Base-by-base conservation (phyloP, 2,329 filamentous ascomycete species). In the Domatiomyces globalis region DNA sequence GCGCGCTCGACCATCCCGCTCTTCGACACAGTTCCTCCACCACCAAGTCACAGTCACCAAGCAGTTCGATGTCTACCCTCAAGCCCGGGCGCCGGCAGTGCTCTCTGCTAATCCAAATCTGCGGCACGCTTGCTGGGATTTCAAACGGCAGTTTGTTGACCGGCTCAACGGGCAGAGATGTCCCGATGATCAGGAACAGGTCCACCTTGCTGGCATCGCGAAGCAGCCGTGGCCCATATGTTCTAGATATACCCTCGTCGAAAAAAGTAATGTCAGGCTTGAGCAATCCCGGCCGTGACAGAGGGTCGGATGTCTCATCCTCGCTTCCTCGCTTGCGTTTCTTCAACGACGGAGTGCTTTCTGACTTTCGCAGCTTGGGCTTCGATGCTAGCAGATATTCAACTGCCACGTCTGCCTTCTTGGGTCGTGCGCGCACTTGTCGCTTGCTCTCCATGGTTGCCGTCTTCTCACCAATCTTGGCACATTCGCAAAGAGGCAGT, bases 191-290 rank as follows among this genome's bases (percentile, higher is more conserved):
- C 58, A 98, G 83, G 59, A 96, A 85, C 15, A 98, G 76, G 65
- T 98, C 92, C 1, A 85, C 86, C 52, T 78, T 74, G 57, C 87
- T 79, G 45, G 45, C 45, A 67, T 98, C 92, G 60, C 87, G 78
- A 54, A 86, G 76, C n/a, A 85, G 80, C 6, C 89, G 83, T 48
- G 79, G 74, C 52, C 84, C 85, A 68, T 98, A 98, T 59, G 80
- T 78, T 60, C 86, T 81, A 0, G 90, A 89, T 1, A 98, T 81
- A 48, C 82, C 77, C 70, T 98, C 92, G 60, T 90, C 90, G 63
- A 96, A 96, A 72, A 98, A 96, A 46, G 87, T 96, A 64, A 98
- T 96, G 70, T 96, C 90, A 7, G 92, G 92, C 75, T 78, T 67
- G 60, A 66, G 64, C 33, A 67, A 67, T 15, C 71, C 71, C 79